Base-by-base conservation (phyloP, 2,329 filamentous ascomycete genomes). In the Pseudogymnoascus sp. region DNA sequence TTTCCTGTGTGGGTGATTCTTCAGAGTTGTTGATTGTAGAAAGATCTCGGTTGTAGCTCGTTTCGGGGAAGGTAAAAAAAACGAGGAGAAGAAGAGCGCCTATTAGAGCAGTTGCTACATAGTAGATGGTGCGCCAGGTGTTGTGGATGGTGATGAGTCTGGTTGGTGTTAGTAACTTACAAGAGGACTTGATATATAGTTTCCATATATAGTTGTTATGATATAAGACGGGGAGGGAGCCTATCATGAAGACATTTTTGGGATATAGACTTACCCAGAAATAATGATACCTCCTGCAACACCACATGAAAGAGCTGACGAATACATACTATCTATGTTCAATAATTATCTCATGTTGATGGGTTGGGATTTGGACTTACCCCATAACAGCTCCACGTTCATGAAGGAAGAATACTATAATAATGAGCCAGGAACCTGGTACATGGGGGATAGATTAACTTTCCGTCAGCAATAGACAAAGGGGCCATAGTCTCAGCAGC, bases 401-500 rank as follows among this genome's bases (percentile, higher is more conserved):
- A 66, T 85, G 81, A 6, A 86, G 74, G 73, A 86, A 86, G 71
- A 83, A 83, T 25, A 85, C 80, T 44, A 44, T 4, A 44, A 44
- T 4, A 44, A 44, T 44, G 40, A 44, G 40, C 40, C 5, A 12
- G 40, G 10, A 21, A 44, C 21, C 18, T 18, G 12, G 40, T 11
- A 44, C 8, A 12, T 5, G 18, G 16, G 40, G 40, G 16, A 44
- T 44, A 21, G 16, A 44, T 44, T 12, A 21, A 44, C 40, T 44
- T 44, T 21, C 40, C 40, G 68, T 86, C 83, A 2, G 84, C 81
- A 68, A 85, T 85, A 46, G 85, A 78, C 28, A 80, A 76, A 0
- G 83, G 83, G 70, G 84, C 82, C 12, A 82, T 79, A 0, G 80
- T 83, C 73, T 86, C 82, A 4, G 81, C 79, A 5, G 83, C 82